Evolutionary conservation across 306 rosid species (phyloP).

Genomic region (Quercus robur): DNA sequence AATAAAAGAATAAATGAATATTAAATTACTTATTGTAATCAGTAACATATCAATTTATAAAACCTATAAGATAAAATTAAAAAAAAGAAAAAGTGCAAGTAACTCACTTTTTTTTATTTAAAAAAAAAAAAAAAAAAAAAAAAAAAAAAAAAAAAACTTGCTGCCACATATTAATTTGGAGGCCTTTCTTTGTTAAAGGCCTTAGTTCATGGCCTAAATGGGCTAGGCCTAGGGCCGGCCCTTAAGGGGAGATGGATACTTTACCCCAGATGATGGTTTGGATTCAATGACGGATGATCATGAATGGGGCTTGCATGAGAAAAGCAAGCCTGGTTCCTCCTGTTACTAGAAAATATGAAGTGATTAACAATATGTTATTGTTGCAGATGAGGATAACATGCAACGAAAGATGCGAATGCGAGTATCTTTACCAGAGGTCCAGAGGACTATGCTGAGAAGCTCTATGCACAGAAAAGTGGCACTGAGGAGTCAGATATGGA

Average conservation of each 20-base stretch:
- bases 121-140: too few species aligned
- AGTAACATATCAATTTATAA: too few species aligned
- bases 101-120: too few species aligned
- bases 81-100: too few species aligned
- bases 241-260: slow-evolving; percentile 50
- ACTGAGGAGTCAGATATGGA: slow-evolving; percentile 96
- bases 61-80: too few species aligned
- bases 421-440: slow-evolving; percentile 94
- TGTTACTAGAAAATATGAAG: slow-evolving; percentile 89
- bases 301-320: slow-evolving; percentile 99
- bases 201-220: too few species aligned
- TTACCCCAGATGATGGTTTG: slow-evolving; percentile 45
- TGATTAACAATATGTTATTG: slow-evolving; percentile 77
- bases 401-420: slow-evolving; percentile 84
- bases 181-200: too few species aligned
- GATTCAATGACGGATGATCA: slow-evolving; percentile 70
- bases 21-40: too few species aligned
- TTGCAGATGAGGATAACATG: slow-evolving; percentile 88
- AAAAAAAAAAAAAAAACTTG: too few species aligned
- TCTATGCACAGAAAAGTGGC: slow-evolving; percentile 86
- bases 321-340: slow-evolving; percentile 99
- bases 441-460: slow-evolving; percentile 87
- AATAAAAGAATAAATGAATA: too few species aligned
- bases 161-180: too few species aligned
- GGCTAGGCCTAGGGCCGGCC: too few species aligned